Evolutionary conservation across 345 rosid species (phyloP).

Genomic region (Arabidopsis suecica): DNA sequence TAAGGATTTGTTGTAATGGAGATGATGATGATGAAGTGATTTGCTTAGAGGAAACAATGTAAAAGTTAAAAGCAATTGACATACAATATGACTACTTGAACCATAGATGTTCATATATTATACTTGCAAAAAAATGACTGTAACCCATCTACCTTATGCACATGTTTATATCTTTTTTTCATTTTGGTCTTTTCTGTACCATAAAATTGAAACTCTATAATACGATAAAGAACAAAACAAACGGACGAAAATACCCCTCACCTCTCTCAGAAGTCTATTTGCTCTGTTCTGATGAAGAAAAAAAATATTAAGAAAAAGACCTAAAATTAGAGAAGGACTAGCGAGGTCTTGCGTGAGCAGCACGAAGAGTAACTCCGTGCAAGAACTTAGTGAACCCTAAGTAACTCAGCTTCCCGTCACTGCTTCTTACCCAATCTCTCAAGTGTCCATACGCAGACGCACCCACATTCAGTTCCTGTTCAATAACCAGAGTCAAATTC

Average conservation of each 20-base stretch:
- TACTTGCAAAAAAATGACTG: constrained; percentile 25
- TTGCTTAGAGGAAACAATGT: not conserved
- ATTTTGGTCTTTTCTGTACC: constrained; percentile 35
- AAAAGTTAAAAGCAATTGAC: not conserved
- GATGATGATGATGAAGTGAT: constrained; percentile 11
- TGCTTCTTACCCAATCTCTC: constrained; percentile 77
- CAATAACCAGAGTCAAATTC: constrained; percentile 8
- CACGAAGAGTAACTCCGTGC: constrained; percentile 82
- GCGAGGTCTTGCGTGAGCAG: constrained; percentile 76
- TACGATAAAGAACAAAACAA: constrained; percentile 17
- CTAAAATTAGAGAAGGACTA: constrained; percentile 37
- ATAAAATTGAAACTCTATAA: constrained; percentile 26
- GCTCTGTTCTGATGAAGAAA: constrained; percentile 24
- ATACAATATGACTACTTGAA: not conserved
- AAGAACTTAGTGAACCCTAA: constrained; percentile 81
- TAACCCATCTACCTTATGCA: constrained; percentile 42
- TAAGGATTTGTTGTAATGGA: not conserved
- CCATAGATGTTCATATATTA: constrained; percentile 3
- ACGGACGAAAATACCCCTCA: constrained; percentile 39
- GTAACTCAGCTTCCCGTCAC: constrained; percentile 87
- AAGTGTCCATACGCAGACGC: constrained; percentile 77
- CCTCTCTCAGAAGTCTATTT: constrained; percentile 26
- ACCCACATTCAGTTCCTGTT: constrained; percentile 83
- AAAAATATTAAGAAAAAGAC: not conserved
- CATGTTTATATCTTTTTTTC: constrained; percentile 15